A percentile compares a stretch with the other conserved stretches of the same genome.
phyloP scores from a whole-genome alignment of 2,329 filamentous ascomycete genomes.

The Purpureocillium lavendulum region DNA sequence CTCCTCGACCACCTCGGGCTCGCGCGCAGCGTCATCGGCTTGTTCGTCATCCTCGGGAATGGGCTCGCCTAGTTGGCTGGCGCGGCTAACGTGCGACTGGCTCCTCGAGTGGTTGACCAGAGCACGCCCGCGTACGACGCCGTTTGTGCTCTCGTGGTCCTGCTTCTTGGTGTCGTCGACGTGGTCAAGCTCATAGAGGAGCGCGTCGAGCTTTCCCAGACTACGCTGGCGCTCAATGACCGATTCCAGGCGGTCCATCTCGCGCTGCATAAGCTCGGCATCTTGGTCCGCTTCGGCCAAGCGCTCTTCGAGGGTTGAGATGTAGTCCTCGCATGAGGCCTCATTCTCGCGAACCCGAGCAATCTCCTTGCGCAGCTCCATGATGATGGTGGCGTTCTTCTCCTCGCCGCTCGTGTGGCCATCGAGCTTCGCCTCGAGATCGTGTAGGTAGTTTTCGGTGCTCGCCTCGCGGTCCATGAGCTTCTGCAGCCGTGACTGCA shows the following conservation, averaged over 20 bases:
- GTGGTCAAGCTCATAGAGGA: conserved; percentile 83
- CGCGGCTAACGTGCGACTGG: conserved; percentile 44
- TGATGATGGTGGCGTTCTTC: conserved; percentile 77
- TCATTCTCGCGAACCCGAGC: conserved; percentile 83
- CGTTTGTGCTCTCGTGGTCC: conserved; percentile 25
- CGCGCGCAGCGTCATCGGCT: conserved; percentile 39
- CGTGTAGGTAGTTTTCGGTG: conserved; percentile 88
- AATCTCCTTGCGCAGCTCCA: conserved; percentile 87
- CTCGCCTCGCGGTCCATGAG: conserved; percentile 83
- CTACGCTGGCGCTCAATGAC: conserved; percentile 93
- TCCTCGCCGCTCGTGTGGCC: conserved; percentile 88
- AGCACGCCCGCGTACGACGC: conserved; percentile 32
- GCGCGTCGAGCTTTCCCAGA: conserved; percentile 85
- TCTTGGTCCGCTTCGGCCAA: conserved; percentile 95
- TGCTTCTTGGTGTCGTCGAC: conserved; percentile 50
- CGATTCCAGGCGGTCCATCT: conserved; percentile 88
- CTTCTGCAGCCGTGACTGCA: conserved; percentile 87
- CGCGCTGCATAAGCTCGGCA: conserved; percentile 91
- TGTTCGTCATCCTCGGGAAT: conserved; percentile 40
- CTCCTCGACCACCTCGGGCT: conserved; percentile 15
- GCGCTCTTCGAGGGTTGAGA: conserved; percentile 90
- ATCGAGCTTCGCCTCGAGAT: conserved; percentile 84
- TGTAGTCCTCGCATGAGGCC: conserved; percentile 87
- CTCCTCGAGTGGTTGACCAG: conserved; percentile 44
- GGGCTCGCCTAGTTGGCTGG: conserved; percentile 43